These are phyloP conservation scores for Dactylellina haptotyla DNA, from an alignment of 2,329 filamentous ascomycete species.

Conservation along the genomic window DNA sequence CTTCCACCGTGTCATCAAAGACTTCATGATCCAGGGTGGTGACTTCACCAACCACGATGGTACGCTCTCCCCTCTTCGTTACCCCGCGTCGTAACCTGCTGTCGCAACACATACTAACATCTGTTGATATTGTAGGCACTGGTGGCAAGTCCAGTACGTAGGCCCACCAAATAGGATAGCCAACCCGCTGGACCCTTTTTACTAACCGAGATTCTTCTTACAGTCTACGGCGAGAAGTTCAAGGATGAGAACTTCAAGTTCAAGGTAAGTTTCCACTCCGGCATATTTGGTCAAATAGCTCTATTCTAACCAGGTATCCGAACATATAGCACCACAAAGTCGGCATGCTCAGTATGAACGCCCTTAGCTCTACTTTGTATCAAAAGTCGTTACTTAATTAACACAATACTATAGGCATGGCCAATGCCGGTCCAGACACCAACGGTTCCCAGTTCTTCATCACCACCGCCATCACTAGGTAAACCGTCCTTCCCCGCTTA, in stretches of 20 bases:
- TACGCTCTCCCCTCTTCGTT: slow-evolving; percentile 16
- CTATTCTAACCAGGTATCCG: slow-evolving; percentile 1
- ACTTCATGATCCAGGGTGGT: slow-evolving; percentile 97
- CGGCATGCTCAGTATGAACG: slow-evolving; percentile 73
- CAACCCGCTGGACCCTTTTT: neutral
- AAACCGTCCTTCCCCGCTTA: neutral
- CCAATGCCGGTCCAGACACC: slow-evolving; percentile 84
- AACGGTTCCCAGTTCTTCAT: slow-evolving; percentile 93
- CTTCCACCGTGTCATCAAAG: slow-evolving; percentile 92
- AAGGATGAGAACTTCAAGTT: slow-evolving; percentile 86
- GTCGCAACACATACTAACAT: slow-evolving; percentile 43
- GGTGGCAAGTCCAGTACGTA: slow-evolving; percentile 81
- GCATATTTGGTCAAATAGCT: neutral
- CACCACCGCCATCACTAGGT: slow-evolving; percentile 79
- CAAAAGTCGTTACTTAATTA: neutral
- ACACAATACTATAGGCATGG: slow-evolving; percentile 70
- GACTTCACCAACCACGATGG: slow-evolving; percentile 91
- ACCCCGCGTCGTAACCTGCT: slow-evolving; percentile 1
- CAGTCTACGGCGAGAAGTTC: slow-evolving; percentile 83
- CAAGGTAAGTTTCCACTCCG: slow-evolving; percentile 2
- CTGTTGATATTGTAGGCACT: slow-evolving; percentile 69
- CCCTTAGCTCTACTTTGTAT: neutral
- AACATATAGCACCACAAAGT: slow-evolving; percentile 75
- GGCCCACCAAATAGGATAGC: neutral
- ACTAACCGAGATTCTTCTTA: slow-evolving; percentile 1